A percentile compares a stretch with the other conserved stretches of the same genome.
These are phyloP conservation scores for Melaleuca quinquenervia DNA, from an alignment of 345 rosid species.

Conservation along the genomic window DNA sequence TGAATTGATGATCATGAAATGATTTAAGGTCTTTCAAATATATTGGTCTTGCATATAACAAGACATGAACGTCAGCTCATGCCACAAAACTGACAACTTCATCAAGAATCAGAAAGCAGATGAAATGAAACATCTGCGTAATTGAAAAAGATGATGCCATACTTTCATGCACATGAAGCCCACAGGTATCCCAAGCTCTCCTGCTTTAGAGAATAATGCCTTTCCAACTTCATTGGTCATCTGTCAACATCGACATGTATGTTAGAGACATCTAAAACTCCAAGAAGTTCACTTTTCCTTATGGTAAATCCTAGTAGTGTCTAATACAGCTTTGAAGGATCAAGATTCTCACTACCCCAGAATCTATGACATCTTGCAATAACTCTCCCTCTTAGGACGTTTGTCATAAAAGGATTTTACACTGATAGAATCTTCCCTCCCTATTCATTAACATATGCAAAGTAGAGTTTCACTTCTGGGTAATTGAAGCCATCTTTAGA, in stretches of 20 bases:
- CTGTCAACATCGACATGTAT: constrained; percentile 13
- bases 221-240: constrained; percentile 87
- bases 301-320: background rate
- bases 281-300: background rate
- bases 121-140: background rate
- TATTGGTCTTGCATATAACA: background rate
- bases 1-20: background rate
- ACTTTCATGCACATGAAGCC: constrained; percentile 98
- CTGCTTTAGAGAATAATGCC: constrained; percentile 80
- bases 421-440: background rate
- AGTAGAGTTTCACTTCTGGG: background rate
- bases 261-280: background rate
- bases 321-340: background rate
- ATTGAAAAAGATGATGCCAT: background rate
- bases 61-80: background rate
- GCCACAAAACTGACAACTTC: background rate
- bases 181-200: constrained; percentile 82
- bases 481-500: background rate
- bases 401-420: background rate
- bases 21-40: background rate
- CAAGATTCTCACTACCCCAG: background rate
- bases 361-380: background rate
- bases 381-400: background rate
- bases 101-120: background rate
- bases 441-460: background rate